phyloP scores from a whole-genome alignment of 139 green algal genomes.

The Ostreobium quekettii region DNA sequence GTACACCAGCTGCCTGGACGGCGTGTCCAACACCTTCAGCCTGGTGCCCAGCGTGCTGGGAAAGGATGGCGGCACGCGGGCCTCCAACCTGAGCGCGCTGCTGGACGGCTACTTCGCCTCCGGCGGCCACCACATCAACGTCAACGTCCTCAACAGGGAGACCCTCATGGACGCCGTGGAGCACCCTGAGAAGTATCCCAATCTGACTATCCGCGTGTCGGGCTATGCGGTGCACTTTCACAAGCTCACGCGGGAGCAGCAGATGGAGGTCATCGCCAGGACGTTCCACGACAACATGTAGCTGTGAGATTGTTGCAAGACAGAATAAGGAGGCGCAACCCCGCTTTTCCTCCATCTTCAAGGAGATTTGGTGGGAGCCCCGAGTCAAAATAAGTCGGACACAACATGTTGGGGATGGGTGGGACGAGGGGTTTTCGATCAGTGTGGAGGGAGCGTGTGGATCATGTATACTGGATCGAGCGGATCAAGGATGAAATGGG shows the following conservation, averaged over 20 bases:
- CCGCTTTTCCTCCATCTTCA: too few relatives aligned
- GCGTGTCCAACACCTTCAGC: conserved; percentile 67
- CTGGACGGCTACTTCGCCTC: conserved; percentile 65
- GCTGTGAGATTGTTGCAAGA: too few relatives aligned
- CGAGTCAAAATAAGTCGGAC: too few relatives aligned
- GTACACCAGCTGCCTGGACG: conserved; percentile 54
- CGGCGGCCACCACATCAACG: conserved; percentile 62
- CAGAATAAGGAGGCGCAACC: too few relatives aligned
- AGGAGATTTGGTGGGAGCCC: too few relatives aligned
- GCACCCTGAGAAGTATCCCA: conserved; percentile 65
- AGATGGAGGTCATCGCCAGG: conserved; percentile 52
- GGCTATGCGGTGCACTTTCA: conserved; percentile 71
- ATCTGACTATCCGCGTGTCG: conserved; percentile 64
- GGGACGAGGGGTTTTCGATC: too few relatives aligned
- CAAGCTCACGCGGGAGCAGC: conserved; percentile 58
- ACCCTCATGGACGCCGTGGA: conserved; percentile 63
- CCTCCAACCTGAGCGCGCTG: conserved; percentile 48
- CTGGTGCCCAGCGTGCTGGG: conserved; percentile 32
- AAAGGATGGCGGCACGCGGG: conserved; percentile 16
- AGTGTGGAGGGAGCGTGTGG: too few relatives aligned
- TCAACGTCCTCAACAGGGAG: conserved; percentile 59
- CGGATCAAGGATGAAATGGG: too few relatives aligned
- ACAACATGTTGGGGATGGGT: too few relatives aligned
- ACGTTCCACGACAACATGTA: conserved; percentile 52
- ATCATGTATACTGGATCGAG: too few relatives aligned